phyloP scores from a whole-genome alignment of 2,329 filamentous ascomycete species.

The Didymella pinodella region DNA sequence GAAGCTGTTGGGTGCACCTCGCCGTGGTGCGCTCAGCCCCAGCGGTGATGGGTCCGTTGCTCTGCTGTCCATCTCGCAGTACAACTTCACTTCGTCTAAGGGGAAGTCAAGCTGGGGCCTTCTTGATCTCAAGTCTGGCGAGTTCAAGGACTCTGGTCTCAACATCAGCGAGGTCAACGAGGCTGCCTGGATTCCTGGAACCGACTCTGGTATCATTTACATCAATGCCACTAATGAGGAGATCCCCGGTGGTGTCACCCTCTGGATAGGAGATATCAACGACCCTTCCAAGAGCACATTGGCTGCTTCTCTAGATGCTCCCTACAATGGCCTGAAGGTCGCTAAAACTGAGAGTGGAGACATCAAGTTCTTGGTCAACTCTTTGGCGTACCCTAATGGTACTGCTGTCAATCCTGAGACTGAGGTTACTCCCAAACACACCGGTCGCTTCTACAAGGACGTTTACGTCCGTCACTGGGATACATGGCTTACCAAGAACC shows the following conservation, averaged over 20 bases:
- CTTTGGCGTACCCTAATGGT: constrained; percentile 72
- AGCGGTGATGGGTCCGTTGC: constrained; percentile 71
- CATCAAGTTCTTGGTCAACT: constrained; percentile 60
- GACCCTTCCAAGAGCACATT: constrained; percentile 39
- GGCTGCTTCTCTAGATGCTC: constrained; percentile 55
- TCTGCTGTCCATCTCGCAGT: constrained; percentile 74
- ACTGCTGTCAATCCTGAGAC: constrained; percentile 71
- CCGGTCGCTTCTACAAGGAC: constrained; percentile 74
- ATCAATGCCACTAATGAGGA: constrained; percentile 71
- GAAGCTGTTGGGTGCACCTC: constrained; percentile 72
- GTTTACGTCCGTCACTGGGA: constrained; percentile 87
- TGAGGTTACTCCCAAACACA: constrained; percentile 65
- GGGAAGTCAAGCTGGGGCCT: constrained; percentile 63
- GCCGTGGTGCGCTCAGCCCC: constrained; percentile 72
- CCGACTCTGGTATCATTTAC: constrained; percentile 65
- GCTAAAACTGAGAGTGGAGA: constrained; percentile 50
- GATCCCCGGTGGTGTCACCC: constrained; percentile 44
- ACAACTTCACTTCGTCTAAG: constrained; percentile 78
- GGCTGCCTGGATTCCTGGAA: constrained; percentile 46
- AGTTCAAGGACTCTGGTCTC: constrained; percentile 43
- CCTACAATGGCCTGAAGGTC: constrained; percentile 60
- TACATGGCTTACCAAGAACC: constrained; percentile 72
- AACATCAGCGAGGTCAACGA: constrained; percentile 46
- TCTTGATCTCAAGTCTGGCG: constrained; percentile 45
- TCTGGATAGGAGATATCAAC: constrained; percentile 48